phyloP scores from a whole-genome alignment of 257 asterid genomes.

The Forsythia viridissima region DNA sequence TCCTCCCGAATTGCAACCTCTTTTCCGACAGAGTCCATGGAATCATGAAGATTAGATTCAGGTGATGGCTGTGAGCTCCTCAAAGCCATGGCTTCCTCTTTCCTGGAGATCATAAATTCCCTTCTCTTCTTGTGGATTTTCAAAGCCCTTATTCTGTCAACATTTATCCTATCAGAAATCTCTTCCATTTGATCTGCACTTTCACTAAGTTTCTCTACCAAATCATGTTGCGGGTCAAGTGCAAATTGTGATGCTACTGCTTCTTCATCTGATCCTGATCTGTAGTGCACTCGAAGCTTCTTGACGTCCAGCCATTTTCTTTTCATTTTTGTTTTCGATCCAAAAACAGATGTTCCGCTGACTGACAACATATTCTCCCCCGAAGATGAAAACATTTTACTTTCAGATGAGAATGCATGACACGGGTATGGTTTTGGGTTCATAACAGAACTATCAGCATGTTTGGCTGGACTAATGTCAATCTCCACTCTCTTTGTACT shows the following conservation, averaged over 20 bases:
- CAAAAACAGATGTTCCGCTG: slow-evolving; percentile 35
- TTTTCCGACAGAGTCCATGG: slow-evolving; percentile 19
- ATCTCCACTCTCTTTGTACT: slow-evolving; percentile 33
- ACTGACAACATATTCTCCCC: slow-evolving; percentile 43
- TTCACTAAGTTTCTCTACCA: slow-evolving; percentile 27
- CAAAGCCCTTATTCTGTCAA: slow-evolving; percentile 31
- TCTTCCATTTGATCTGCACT: slow-evolving; percentile 26
- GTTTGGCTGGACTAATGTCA: slow-evolving; percentile 11
- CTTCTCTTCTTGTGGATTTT: slow-evolving; percentile 37
- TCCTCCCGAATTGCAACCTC: slow-evolving; percentile 32
- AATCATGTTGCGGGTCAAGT: slow-evolving; percentile 28
- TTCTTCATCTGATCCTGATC: slow-evolving; percentile 45
- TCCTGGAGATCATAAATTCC: slow-evolving; percentile 22
- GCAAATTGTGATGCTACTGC: slow-evolving; percentile 31
- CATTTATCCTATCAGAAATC: slow-evolving; percentile 23
- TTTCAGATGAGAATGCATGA: slow-evolving; percentile 37
- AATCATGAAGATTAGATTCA: slow-evolving; percentile 35
- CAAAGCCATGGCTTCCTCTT: slow-evolving; percentile 33
- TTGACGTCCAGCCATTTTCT: slow-evolving; percentile 34
- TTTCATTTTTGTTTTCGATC: slow-evolving; percentile 35
- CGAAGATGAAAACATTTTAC: slow-evolving; percentile 54
- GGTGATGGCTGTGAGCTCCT: slow-evolving; percentile 33
- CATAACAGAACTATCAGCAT: slow-evolving; percentile 28
- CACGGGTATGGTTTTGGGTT: slow-evolving; percentile 31
- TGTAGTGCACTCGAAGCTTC: slow-evolving; percentile 33